Percentiles rank a stretch among this genome's conserved stretches.
phyloP scores from a whole-genome alignment of 1,284 basidiomycete genomes.

The Melampsora americana region DNA sequence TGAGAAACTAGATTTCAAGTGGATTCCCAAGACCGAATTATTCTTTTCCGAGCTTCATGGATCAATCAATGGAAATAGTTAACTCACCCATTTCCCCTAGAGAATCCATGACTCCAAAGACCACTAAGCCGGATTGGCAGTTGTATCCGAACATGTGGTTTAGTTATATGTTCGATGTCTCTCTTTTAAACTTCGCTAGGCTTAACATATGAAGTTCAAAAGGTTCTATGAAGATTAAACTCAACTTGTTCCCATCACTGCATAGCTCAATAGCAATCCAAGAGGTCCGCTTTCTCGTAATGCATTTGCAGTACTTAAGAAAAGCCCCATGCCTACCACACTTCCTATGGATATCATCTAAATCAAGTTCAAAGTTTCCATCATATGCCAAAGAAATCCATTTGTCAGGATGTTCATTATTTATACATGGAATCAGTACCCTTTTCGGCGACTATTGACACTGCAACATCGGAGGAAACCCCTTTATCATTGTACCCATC shows the following conservation, averaged over 20 bases:
- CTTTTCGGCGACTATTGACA: neutral
- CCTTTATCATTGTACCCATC: too few relatives aligned
- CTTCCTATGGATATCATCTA: conserved; percentile 40
- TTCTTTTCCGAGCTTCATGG: neutral
- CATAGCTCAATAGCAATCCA: conserved; percentile 55
- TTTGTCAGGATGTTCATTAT: neutral
- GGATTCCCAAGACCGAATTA: too few relatives aligned
- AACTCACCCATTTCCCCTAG: conserved; percentile 57
- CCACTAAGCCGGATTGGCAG: conserved; percentile 18
- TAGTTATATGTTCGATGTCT: too few relatives aligned
- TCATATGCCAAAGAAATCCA: neutral
- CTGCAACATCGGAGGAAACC: neutral
- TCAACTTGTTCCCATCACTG: conserved; percentile 27
- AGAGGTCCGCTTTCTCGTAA: conserved; percentile 56
- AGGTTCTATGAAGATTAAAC: conserved; percentile 52
- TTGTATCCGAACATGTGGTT: neutral
- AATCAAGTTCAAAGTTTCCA: neutral
- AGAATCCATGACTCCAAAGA: conserved; percentile 53
- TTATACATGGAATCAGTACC: neutral
- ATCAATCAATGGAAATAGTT: neutral
- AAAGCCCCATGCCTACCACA: conserved; percentile 49
- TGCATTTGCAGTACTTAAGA: conserved; percentile 54
- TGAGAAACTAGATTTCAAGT: conserved; percentile 46
- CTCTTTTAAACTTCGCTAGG: too few relatives aligned
- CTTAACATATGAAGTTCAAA: too few relatives aligned